A percentile compares a stretch with the other conserved stretches of the same genome.
Evolutionary conservation across 768 basidiomycete species (phyloP).

Genomic region (Podaxis carcinomalis): DNA sequence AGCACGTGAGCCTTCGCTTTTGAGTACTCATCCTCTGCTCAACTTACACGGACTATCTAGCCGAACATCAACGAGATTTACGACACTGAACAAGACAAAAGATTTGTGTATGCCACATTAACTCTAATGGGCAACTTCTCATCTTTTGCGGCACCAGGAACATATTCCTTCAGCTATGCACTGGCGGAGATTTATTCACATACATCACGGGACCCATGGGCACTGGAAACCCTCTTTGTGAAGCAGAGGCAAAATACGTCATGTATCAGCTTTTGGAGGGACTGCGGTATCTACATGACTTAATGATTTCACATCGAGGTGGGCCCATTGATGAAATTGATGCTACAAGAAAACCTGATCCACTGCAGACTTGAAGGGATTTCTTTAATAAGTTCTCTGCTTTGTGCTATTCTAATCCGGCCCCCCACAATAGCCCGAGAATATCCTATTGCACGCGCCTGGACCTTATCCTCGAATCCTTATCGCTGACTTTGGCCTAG

Average conservation of each 20-base stretch:
- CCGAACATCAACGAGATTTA: constrained; percentile 81
- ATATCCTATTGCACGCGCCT: constrained; percentile 73
- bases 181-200: constrained; percentile 85
- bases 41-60: constrained; percentile 28
- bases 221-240: constrained; percentile 49
- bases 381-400: not conserved
- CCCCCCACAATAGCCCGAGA: constrained; percentile 60
- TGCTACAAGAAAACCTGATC: not conserved
- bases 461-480: constrained; percentile 82
- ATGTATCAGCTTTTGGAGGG: constrained; percentile 77
- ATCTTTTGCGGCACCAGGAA: constrained; percentile 37
- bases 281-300: constrained; percentile 65
- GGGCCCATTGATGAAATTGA: constrained; percentile 13
- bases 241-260: constrained; percentile 82
- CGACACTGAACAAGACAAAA: constrained; percentile 58
- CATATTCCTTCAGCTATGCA: constrained; percentile 82
- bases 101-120: constrained; percentile 45
- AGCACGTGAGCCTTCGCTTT: constrained; percentile 49
- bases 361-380: constrained; percentile 59
- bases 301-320: constrained; percentile 79
- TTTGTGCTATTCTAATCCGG: not conserved
- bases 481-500: constrained; percentile 85
- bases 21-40: not conserved
- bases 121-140: not conserved
- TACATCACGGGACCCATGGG: constrained; percentile 66